Evolutionary conservation across 2,329 filamentous ascomycete species (phyloP).

Genomic region (Ampelomyces quisqualis): DNA sequence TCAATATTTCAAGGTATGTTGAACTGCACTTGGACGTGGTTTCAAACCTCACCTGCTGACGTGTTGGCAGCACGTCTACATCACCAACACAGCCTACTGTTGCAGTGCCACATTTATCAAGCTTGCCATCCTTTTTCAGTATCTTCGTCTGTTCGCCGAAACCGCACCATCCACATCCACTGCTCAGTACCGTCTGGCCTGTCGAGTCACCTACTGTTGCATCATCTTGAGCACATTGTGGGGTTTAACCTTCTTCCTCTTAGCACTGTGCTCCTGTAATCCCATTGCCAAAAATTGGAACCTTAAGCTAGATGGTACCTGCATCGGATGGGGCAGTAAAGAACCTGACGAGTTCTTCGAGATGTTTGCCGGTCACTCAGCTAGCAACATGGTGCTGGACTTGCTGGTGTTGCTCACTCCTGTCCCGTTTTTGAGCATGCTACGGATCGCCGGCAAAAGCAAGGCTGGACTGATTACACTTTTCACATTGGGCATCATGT

Average conservation of each 20-base stretch:
- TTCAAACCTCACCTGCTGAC: constrained; percentile 1
- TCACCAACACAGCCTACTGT: constrained; percentile 34
- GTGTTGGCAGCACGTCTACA: constrained; percentile 32
- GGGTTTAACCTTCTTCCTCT: constrained; percentile 34
- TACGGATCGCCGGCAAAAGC: constrained; percentile 35
- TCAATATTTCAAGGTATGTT: constrained; percentile 35
- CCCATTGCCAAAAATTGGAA: constrained; percentile 39
- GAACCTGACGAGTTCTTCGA: constrained; percentile 28
- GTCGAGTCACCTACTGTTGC: constrained; percentile 19
- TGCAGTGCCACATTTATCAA: constrained; percentile 41
- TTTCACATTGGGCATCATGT: constrained; percentile 39
- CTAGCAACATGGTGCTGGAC: constrained; percentile 39
- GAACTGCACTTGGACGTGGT: no score
- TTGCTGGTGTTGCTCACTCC: constrained; percentile 34
- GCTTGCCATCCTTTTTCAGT: constrained; percentile 42
- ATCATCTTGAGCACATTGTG: constrained; percentile 29
- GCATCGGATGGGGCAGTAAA: constrained; percentile 42
- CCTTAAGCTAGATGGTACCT: constrained; percentile 20
- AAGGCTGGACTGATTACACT: constrained; percentile 32
- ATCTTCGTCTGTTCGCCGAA: constrained; percentile 39
- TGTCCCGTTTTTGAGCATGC: constrained; percentile 32
- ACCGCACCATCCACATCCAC: constrained; percentile 13
- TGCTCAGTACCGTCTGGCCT: constrained; percentile 15
- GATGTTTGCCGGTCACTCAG: constrained; percentile 32
- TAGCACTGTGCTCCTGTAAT: constrained; percentile 35